Evolutionary conservation across 2,329 filamentous ascomycete species (phyloP), one percentile per base, ranked within the genome.

Genomic region (Mycosphaerella sp.): DNA sequence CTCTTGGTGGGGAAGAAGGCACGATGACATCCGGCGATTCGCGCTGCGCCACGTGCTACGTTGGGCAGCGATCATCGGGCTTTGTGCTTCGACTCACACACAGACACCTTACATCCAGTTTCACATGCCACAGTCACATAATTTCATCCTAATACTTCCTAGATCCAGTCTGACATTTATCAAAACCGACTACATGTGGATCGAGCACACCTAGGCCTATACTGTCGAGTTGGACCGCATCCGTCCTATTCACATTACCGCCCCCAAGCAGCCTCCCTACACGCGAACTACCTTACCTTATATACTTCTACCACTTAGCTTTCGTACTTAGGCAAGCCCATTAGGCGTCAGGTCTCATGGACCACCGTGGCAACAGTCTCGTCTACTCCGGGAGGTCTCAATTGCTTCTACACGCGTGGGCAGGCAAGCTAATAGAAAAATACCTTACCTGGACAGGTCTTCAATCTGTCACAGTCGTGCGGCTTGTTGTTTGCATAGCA

Each of bases 391-490:
- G 50, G 47, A 17, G 58, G 57, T n/a, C 45, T 41, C 10, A 49
- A 44, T 3, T 44, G 43, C 50, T 50, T 54, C 47, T 51, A 56
- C 2, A 61, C 48, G 21, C 51, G 55, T 28, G 58, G 58, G 12
- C 53, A 54, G 7, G 43, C 48, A 17, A 55, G 58, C 42, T 59
- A 61, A 44, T 56, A 56, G 50, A 55, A 61, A 21, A 61, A 39
- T 4, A 44, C 39, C 30, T 49, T 58, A 12, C 57, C 58, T 1
- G 28, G 59, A 48, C 2, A 56, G 50, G 34, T 59, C 51, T 16
- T 54, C 56, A 10, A 60, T 41, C 18, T 58, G 59, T 40, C 58
- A 54, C 7, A 62, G 56, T 14, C 53, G 37, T 6, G 54, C 52
- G 6, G 42, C 49, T 34, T 57, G 54, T n/a, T 51, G 44, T 36